A percentile compares a stretch with the other conserved stretches of the same genome.
Evolutionary conservation across 352 stramenopile genomes (phyloP).

Genomic region (Globisporangium spiculum): DNA sequence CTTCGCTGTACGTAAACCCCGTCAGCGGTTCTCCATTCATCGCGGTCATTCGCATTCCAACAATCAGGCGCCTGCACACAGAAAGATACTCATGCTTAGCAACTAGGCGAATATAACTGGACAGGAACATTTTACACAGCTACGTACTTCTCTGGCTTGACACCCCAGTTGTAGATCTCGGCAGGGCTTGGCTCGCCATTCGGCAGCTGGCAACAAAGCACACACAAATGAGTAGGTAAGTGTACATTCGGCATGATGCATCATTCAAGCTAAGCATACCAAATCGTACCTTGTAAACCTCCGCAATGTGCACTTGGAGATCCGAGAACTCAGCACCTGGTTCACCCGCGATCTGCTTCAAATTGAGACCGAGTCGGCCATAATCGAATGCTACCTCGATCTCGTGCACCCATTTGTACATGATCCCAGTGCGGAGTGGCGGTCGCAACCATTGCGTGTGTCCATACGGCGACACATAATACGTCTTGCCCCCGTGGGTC

Average conservation of each 20-base stretch:
- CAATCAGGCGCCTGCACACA: slow-evolving; percentile 41
- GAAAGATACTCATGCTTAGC: slow-evolving; percentile 1
- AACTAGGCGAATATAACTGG: too few relatives aligned
- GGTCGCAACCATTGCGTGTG: slow-evolving; percentile 83
- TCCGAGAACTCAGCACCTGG: slow-evolving; percentile 72
- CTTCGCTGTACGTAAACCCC: slow-evolving; percentile 77
- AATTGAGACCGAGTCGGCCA: slow-evolving; percentile 73
- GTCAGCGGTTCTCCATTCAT: slow-evolving; percentile 77
- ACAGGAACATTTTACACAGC: too few relatives aligned
- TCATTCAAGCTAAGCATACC: not conserved
- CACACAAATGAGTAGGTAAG: not conserved
- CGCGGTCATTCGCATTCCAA: slow-evolving; percentile 81
- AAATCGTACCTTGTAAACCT: slow-evolving; percentile 77
- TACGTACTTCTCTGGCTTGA: slow-evolving; percentile 74
- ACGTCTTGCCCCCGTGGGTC: slow-evolving; percentile 82
- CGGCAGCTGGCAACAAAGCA: slow-evolving; percentile 31
- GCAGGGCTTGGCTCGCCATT: slow-evolving; percentile 81
- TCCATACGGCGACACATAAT: slow-evolving; percentile 82
- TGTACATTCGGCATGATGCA: not conserved
- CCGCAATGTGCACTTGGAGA: slow-evolving; percentile 72
- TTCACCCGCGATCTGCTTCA: slow-evolving; percentile 78
- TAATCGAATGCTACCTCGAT: slow-evolving; percentile 83
- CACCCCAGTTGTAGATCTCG: slow-evolving; percentile 90
- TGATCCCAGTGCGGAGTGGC: slow-evolving; percentile 54
- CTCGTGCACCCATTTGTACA: slow-evolving; percentile 80